Evolutionary conservation across 2,329 filamentous ascomycete genomes (phyloP).

Genomic region (Chaetothyriales sp.): DNA sequence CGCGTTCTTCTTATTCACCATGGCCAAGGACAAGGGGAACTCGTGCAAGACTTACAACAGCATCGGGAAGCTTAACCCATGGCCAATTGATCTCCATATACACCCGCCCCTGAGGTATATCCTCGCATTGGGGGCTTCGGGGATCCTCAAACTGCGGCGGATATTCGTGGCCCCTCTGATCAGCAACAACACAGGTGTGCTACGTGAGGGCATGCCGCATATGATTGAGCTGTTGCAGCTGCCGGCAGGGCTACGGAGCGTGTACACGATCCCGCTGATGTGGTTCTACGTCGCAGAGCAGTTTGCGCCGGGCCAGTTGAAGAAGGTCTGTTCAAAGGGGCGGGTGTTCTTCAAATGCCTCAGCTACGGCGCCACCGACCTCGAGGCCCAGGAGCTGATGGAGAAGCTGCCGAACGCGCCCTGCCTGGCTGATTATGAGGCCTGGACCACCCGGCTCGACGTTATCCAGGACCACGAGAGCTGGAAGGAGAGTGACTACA

Average conservation of each 20-base stretch:
- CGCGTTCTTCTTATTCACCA: background rate
- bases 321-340: background rate
- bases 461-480: conserved; percentile 60
- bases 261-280: background rate
- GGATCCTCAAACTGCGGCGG: background rate
- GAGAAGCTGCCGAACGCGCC: background rate
- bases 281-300: background rate
- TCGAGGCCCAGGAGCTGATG: background rate
- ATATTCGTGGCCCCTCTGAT: background rate
- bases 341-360: background rate
- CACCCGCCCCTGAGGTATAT: background rate
- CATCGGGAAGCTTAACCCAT: background rate
- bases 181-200: too few species aligned
- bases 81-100: background rate
- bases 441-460: conserved; percentile 63
- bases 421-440: conserved; percentile 54
- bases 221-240: background rate
- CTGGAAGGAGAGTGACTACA: conserved; percentile 59
- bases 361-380: background rate
- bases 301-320: background rate
- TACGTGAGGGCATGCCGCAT: too few species aligned
- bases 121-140: background rate
- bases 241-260: background rate
- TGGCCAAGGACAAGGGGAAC: too few species aligned
- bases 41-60: background rate